These are phyloP conservation scores for Ophiocordyceps camponoti-leonardi DNA, from an alignment of 2,329 filamentous ascomycete species.

Conservation along the genomic window DNA sequence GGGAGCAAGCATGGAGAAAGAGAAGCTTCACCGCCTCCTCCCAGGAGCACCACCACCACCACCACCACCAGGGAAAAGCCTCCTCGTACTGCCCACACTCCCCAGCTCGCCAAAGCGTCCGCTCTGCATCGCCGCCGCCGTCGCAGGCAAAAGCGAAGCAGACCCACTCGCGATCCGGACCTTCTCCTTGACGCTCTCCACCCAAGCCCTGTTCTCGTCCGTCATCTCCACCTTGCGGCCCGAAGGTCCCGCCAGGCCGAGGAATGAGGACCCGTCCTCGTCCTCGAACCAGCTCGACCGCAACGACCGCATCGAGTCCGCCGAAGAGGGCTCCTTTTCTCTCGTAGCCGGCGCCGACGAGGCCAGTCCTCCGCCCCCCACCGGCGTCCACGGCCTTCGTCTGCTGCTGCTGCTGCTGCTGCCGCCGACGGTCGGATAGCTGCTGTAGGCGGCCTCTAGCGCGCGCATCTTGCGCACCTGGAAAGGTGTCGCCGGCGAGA, in stretches of 20 bases:
- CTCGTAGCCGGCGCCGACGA: background rate
- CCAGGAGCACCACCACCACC: background rate
- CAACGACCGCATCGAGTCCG: constrained; percentile 29
- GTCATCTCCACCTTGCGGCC: constrained; percentile 48
- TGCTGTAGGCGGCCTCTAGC: background rate
- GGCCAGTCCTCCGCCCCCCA: background rate
- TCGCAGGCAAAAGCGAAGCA: background rate
- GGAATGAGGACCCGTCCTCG: constrained; percentile 28
- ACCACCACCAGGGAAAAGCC: constrained; percentile 39
- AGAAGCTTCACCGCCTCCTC: background rate
- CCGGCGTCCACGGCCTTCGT: background rate
- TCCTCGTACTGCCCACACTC: constrained; percentile 55
- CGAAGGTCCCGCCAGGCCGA: constrained; percentile 56
- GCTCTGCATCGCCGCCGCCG: background rate
- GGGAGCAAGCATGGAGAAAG: no score
- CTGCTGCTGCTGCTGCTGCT: background rate
- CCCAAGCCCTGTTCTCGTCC: constrained; percentile 61
- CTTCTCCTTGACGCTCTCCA: constrained; percentile 68
- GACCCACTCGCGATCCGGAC: constrained; percentile 50
- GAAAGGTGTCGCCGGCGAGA: constrained; percentile 28
- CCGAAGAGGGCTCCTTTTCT: constrained; percentile 21
- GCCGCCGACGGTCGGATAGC: no score
- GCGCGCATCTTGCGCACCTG: constrained; percentile 33
- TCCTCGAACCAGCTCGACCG: constrained; percentile 40
- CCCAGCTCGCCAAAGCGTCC: constrained; percentile 49